phyloP scores from a whole-genome alignment of 768 basidiomycete species.

The Tremella mesenterica region DNA sequence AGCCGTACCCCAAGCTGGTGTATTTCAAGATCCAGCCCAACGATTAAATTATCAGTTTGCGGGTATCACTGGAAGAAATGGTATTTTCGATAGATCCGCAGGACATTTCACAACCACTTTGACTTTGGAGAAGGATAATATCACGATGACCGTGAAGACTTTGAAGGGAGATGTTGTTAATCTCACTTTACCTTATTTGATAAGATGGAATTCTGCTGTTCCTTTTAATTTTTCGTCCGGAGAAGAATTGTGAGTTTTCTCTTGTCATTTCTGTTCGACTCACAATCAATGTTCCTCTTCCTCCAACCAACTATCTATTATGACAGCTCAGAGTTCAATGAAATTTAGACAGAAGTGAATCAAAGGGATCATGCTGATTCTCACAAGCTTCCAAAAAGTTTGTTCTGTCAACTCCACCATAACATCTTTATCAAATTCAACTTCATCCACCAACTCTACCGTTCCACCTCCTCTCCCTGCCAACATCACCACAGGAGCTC shows the following conservation, averaged over 20 bases:
- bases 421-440: too few species aligned
- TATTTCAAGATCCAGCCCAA: slow-evolving; percentile 14
- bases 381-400: too few species aligned
- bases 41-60: slow-evolving; percentile 15
- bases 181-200: slow-evolving; percentile 11
- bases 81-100: slow-evolving; percentile 3
- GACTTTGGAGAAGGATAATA: slow-evolving; percentile 8
- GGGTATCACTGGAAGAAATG: slow-evolving; percentile 5
- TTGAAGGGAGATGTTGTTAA: neutral
- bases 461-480: neutral
- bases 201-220: neutral
- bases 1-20: slow-evolving; percentile 1
- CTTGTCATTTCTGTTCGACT: neutral
- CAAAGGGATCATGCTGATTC: too few species aligned
- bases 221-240: slow-evolving; percentile 8
- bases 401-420: too few species aligned
- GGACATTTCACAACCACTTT: slow-evolving; percentile 11
- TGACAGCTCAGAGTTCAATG: too few species aligned
- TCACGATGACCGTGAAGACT: slow-evolving; percentile 11
- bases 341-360: too few species aligned
- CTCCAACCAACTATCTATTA: neutral
- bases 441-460: neutral
- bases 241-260: slow-evolving; percentile 9
- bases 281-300: slow-evolving; percentile 3
- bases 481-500: too few species aligned